Base-by-base conservation (phyloP, 2,329 filamentous ascomycete species). In the Cadophora malorum region DNA sequence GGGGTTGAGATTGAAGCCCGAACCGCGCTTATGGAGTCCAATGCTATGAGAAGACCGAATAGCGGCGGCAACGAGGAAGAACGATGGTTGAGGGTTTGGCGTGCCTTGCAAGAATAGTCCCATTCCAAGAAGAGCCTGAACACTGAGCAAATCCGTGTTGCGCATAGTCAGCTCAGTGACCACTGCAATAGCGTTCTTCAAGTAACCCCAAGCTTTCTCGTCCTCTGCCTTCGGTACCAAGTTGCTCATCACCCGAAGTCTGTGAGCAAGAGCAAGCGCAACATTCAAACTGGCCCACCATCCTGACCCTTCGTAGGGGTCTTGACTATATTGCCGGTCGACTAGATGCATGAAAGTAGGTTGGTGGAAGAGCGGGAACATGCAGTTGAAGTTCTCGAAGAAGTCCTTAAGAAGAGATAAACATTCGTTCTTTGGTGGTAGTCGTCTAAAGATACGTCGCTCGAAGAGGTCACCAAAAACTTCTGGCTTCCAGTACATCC, bases 211-310 rank as follows among this genome's bases (percentile, higher is more conserved):
- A 0, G 94, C 94, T 78, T 96, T 96, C 64, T 94, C 90, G 73
- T 98, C 96, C 77, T 98, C 95, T 70, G 97, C 94, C 70, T 92
- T 88, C 1, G 94, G 91, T 0, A 97, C 93, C 9, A 97, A 83
- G 75, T 97, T 96, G 82, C 93, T 97, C 94, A 97, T 97, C 25
- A 97, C 93, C 12, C 96, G 90, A 75, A 99, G 83, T 50, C 96
- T 88, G 77, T 97, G 93, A 5, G 95, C 91, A 73, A 97, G 96
- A n/a, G 95, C 96, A 66, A 99, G 82, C 1, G 91, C 93, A 68
- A 97, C 91, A 74, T 99, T 99, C 75, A 99, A 85, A 79, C 94
- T 97, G 5, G 96, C 96, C 95, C 96, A 99, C 96, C 96, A 99
- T 3, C 96, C 96, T 6, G 94, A 96, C 33, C 95, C 94, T 78